These are phyloP conservation scores for Begonia peltatifolia DNA, from an alignment of 306 rosid genomes.

Conservation along the genomic window DNA sequence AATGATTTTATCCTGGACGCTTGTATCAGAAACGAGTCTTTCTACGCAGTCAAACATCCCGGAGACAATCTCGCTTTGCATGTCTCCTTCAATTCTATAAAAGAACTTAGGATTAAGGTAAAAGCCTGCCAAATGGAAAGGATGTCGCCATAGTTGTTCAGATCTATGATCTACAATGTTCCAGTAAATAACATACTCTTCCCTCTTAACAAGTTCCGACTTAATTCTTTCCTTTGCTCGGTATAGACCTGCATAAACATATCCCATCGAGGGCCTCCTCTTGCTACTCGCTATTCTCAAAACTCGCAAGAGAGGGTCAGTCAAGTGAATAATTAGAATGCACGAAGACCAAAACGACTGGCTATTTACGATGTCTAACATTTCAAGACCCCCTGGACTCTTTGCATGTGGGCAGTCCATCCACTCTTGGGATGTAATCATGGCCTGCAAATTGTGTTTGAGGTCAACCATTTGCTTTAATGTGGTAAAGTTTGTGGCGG, in stretches of 20 bases:
- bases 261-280: slow-evolving; percentile 85
- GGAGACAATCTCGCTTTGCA: slow-evolving; percentile 43
- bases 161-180: slow-evolving; percentile 77
- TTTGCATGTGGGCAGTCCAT: slow-evolving; percentile 64
- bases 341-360: slow-evolving; percentile 88
- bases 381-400: slow-evolving; percentile 66
- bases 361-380: slow-evolving; percentile 54
- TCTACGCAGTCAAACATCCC: slow-evolving; percentile 85
- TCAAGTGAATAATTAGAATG: slow-evolving; percentile 41
- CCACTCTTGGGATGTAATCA: slow-evolving; percentile 91
- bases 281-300: slow-evolving; percentile 47
- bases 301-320: slow-evolving; percentile 59
- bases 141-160: slow-evolving; percentile 65
- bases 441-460: slow-evolving; percentile 62
- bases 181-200: slow-evolving; percentile 76
- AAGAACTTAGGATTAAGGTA: slow-evolving; percentile 79
- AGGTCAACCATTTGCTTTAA: slow-evolving; percentile 71
- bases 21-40: slow-evolving; percentile 73
- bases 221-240: slow-evolving; percentile 71
- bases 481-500: slow-evolving; percentile 49
- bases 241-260: slow-evolving; percentile 69
- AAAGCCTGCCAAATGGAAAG: slow-evolving; percentile 83
- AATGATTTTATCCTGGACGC: slow-evolving; percentile 71
- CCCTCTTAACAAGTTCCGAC: slow-evolving; percentile 53
- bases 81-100: slow-evolving; percentile 65